These are phyloP conservation scores for Candolleomyces eurysporus DNA, from an alignment of 768 basidiomycete species.

Conservation along the genomic window DNA sequence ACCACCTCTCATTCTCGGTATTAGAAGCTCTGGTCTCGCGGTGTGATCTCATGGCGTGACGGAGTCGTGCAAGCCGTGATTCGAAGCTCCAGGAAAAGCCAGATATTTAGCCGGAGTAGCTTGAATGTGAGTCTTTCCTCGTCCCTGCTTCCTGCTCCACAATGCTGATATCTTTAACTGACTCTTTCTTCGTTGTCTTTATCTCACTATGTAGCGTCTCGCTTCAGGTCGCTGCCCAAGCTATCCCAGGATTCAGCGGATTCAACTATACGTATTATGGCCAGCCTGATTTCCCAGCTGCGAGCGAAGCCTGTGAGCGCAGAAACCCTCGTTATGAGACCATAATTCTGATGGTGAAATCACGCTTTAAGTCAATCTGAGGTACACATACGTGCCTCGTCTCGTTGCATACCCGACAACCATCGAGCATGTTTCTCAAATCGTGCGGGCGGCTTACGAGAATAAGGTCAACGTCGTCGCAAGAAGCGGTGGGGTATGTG, in stretches of 20 bases:
- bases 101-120: background rate
- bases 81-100: background rate
- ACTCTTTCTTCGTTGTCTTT: background rate
- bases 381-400: slow-evolving; percentile 27
- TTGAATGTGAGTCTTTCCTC: no score
- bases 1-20: no score
- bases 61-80: background rate
- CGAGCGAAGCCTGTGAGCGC: slow-evolving; percentile 24
- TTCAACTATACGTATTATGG: slow-evolving; percentile 21
- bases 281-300: slow-evolving; percentile 16
- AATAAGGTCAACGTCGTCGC: slow-evolving; percentile 31
- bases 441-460: slow-evolving; percentile 24
- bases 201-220: background rate
- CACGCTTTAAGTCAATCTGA: slow-evolving; percentile 22
- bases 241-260: background rate
- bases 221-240: background rate
- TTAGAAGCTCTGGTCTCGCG: no score
- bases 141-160: background rate
- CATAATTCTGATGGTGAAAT: background rate
- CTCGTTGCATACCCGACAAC: slow-evolving; percentile 27
- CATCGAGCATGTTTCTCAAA: slow-evolving; percentile 25
- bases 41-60: no score
- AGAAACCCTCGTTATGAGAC: background rate
- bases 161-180: background rate
- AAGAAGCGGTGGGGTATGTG: slow-evolving; percentile 43